These are phyloP conservation scores for Penicillium canariense DNA, from an alignment of 495 filamentous ascomycete genomes.

Conservation along the genomic window DNA sequence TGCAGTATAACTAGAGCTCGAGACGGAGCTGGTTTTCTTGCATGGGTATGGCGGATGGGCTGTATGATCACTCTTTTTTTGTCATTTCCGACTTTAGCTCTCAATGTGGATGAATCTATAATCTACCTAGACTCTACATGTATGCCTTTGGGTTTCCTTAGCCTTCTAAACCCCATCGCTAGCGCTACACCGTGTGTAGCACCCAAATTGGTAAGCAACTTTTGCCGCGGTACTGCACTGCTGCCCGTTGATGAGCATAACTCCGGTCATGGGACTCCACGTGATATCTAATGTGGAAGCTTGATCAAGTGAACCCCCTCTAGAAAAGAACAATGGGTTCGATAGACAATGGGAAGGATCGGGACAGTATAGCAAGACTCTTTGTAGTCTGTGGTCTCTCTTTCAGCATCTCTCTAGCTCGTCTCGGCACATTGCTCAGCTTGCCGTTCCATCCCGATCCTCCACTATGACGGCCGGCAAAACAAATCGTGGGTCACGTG, in stretches of 20 bases:
- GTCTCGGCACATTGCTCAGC: not conserved
- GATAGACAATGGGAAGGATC: not conserved
- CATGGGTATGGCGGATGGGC: constrained; percentile 23
- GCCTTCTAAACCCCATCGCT: no score
- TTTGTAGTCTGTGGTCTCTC: not conserved
- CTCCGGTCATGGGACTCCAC: not conserved
- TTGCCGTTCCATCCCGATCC: constrained; percentile 21
- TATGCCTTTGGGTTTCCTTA: no score
- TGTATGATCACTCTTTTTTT: constrained; percentile 27
- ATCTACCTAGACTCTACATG: no score
- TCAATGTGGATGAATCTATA: constrained; percentile 24
- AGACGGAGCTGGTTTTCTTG: constrained; percentile 18
- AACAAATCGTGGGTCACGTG: constrained; percentile 38
- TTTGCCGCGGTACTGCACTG: not conserved
- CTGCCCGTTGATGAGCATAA: not conserved
- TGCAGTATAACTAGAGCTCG: constrained; percentile 94
- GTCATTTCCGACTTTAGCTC: constrained; percentile 16
- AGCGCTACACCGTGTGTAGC: no score
- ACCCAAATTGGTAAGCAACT: not conserved
- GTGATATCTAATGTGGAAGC: not conserved
- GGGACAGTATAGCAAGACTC: not conserved
- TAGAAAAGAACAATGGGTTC: not conserved
- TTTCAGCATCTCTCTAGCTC: not conserved
- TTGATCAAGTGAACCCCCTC: not conserved
- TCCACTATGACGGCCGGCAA: constrained; percentile 20